Evolutionary conservation across 2,329 filamentous ascomycete genomes (phyloP).

Genomic region (Epichloe sibirici): DNA sequence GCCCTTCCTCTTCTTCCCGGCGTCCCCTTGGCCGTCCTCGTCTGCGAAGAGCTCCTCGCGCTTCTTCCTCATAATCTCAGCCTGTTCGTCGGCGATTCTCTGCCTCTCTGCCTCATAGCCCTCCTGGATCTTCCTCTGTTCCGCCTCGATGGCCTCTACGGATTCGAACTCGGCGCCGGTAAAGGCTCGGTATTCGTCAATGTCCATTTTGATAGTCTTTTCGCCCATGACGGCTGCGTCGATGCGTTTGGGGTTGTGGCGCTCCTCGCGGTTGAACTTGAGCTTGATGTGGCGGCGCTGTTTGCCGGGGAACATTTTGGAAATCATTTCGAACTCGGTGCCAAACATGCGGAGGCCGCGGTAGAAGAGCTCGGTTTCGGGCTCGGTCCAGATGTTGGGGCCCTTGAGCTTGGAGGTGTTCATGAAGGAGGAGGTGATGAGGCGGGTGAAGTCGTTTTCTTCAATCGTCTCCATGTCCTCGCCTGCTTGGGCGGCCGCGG

Average conservation of each 20-base stretch:
- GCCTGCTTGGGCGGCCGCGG: conserved; percentile 34
- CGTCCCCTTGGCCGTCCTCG: conserved; percentile 23
- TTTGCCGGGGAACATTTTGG: conserved; percentile 60
- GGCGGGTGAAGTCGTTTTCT: conserved; percentile 65
- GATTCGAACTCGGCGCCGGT: conserved; percentile 41
- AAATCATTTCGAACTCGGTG: conserved; percentile 73
- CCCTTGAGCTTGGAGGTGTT: conserved; percentile 48
- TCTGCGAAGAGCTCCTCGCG: conserved; percentile 36
- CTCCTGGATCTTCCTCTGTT: conserved; percentile 35
- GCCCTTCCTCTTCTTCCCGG: conserved; percentile 20
- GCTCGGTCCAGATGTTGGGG: conserved; percentile 56
- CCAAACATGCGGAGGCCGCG: conserved; percentile 63
- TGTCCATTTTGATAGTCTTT: conserved; percentile 44
- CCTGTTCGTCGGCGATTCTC: conserved; percentile 32
- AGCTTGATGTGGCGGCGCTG: conserved; percentile 65
- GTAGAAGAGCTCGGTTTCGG: conserved; percentile 65
- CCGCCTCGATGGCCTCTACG: conserved; percentile 43
- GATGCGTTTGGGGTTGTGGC: conserved; percentile 49
- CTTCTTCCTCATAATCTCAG: conserved; percentile 34
- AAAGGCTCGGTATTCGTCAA: conserved; percentile 47
- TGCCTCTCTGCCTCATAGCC: conserved; percentile 32
- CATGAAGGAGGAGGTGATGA: conserved; percentile 58
- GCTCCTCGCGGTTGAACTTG: conserved; percentile 74
- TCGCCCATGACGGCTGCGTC: conserved; percentile 50
- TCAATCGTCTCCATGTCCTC: conserved; percentile 52